Conservation (phyloP, 306 rosid species). For the Pterocarpus macrocarpus region DNA sequence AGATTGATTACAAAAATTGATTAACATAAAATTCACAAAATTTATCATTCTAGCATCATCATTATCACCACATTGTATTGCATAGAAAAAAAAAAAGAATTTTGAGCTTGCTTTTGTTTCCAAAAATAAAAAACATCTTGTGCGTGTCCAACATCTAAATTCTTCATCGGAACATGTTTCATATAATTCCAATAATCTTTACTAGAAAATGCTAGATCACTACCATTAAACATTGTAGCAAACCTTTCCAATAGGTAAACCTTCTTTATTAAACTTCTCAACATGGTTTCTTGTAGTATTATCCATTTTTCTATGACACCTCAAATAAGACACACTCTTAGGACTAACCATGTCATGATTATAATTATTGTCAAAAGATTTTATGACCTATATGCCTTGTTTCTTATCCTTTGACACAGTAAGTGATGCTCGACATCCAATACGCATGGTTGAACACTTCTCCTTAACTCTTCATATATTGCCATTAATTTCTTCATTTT, state of each 20-base stretch:
- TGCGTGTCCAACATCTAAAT: not conserved
- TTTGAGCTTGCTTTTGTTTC: not conserved
- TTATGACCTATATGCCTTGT: not conserved
- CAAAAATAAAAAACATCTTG: not conserved
- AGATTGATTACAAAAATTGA: too few relatives aligned
- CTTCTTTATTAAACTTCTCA: not conserved
- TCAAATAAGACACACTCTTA: not conserved
- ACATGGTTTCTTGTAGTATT: not conserved
- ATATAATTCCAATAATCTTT: constrained; percentile 9
- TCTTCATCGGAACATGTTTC: not conserved
- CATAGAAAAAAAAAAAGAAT: not conserved
- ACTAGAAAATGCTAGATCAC: not conserved
- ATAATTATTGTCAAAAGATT: not conserved
- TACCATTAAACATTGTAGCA: not conserved
- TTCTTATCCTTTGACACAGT: not conserved
- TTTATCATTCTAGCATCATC: not conserved
- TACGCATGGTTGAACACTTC: not conserved
- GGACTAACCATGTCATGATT: not conserved
- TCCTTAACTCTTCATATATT: not conserved
- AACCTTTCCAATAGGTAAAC: not conserved
- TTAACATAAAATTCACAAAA: too few relatives aligned
- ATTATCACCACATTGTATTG: not conserved
- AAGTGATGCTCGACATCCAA: not conserved
- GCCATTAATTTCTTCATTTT: not conserved
- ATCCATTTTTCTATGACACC: not conserved